Conservation (phyloP, 441 rosid genomes). For the Omphalea diandra region DNA sequence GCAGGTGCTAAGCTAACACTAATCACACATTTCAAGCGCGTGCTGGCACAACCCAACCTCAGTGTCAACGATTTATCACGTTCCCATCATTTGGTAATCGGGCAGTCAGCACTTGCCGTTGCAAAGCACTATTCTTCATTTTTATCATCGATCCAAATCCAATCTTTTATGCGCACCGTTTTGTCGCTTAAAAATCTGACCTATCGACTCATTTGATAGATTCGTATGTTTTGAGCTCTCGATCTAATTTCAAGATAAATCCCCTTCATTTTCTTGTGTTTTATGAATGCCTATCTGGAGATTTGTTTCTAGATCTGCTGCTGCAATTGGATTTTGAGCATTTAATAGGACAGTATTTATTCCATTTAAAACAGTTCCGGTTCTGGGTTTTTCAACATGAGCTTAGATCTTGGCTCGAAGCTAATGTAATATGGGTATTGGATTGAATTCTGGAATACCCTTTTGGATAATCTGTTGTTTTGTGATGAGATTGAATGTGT, state of each 20-base stretch:
- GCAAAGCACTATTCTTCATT: too few relatives aligned
- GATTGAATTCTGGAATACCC: constrained; percentile 20
- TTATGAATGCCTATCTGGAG: constrained; percentile 5
- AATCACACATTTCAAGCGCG: too few relatives aligned
- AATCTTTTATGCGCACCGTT: background rate
- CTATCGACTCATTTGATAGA: background rate
- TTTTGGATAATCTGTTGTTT: constrained; percentile 22
- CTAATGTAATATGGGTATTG: constrained; percentile 25
- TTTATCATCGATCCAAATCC: background rate
- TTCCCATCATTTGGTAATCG: background rate
- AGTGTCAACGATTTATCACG: background rate
- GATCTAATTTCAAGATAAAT: background rate
- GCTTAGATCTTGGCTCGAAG: constrained; percentile 30
- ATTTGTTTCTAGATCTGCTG: constrained; percentile 25
- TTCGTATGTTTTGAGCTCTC: background rate
- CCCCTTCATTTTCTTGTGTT: constrained; percentile 6
- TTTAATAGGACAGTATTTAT: background rate
- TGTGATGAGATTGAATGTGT: constrained; percentile 22
- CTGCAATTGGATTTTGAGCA: background rate
- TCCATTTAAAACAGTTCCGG: constrained; percentile 5
- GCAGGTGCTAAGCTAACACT: too few relatives aligned
- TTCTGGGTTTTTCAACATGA: constrained; percentile 15
- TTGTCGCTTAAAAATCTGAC: background rate
- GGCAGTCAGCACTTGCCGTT: background rate
- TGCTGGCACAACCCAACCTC: background rate